Percentiles rank a stretch among this genome's conserved stretches.
Conservation (phyloP, 2,329 filamentous ascomycete genomes). For the Trichoderma sp. region DNA sequence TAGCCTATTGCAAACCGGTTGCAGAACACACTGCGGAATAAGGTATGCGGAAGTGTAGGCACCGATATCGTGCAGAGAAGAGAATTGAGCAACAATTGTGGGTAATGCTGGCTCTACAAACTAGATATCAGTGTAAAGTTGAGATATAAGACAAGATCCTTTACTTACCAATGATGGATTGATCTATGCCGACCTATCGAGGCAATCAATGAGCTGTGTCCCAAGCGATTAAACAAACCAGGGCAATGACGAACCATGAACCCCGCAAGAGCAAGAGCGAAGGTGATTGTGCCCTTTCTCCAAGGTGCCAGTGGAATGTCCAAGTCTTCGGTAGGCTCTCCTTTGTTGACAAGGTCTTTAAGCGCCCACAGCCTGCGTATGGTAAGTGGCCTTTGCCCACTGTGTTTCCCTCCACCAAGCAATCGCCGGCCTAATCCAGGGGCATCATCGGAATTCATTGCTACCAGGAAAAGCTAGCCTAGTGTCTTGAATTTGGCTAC, state of each 20-base stretch:
- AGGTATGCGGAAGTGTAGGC: constrained; percentile 1
- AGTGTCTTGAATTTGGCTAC: not conserved
- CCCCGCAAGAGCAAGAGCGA: not conserved
- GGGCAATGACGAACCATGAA: not conserved
- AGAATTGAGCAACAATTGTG: not conserved
- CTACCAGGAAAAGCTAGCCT: not conserved
- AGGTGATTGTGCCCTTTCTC: not conserved
- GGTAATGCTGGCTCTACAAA: not conserved
- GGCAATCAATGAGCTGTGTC: not conserved
- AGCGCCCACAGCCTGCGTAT: not conserved
- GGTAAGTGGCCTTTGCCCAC: not conserved
- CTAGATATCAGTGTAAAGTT: not conserved
- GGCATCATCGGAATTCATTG: not conserved
- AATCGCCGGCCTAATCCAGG: not conserved
- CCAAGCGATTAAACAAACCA: not conserved
- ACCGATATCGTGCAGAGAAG: not conserved
- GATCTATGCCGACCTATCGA: constrained; percentile 1
- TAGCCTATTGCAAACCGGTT: not conserved
- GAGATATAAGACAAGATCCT: not conserved
- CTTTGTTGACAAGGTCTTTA: not conserved
- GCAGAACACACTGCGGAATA: constrained; percentile 2
- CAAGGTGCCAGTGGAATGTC: not conserved
- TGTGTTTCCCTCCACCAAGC: not conserved
- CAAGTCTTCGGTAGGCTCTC: not conserved
- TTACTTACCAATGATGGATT: constrained; percentile 1